phyloP scores from a whole-genome alignment of 2,329 filamentous ascomycete species.

The Pestalotiopsis sp. region DNA sequence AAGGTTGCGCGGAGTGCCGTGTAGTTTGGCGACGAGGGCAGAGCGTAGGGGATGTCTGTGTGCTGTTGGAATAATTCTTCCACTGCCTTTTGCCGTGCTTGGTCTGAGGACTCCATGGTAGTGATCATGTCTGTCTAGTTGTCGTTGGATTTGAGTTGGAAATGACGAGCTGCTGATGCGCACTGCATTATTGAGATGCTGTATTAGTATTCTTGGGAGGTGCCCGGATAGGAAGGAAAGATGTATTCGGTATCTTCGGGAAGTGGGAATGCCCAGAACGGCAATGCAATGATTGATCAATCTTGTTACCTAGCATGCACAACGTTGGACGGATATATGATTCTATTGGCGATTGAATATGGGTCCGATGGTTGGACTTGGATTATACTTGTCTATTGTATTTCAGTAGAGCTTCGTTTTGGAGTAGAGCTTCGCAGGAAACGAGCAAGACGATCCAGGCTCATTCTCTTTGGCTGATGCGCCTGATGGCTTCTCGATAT shows the following conservation, averaged over 20 bases:
- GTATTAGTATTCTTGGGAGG: too few relatives aligned
- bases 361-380: too few relatives aligned
- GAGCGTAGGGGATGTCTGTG: background rate
- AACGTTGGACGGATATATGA: too few relatives aligned
- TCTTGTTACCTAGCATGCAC: too few relatives aligned
- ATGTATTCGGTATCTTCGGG: background rate
- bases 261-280: background rate
- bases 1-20: background rate
- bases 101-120: background rate
- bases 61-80: background rate
- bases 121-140: background rate
- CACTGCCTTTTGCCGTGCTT: background rate
- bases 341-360: too few relatives aligned
- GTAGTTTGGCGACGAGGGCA: background rate
- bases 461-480: too few relatives aligned
- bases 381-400: too few relatives aligned
- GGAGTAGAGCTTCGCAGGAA: too few relatives aligned
- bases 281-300: background rate
- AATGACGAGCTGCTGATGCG: background rate
- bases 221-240: background rate
- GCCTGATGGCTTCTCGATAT: too few relatives aligned
- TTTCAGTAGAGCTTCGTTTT: too few relatives aligned
- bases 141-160: background rate
- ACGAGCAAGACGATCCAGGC: too few relatives aligned
- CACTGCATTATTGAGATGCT: background rate